Conservation (phyloP, 2,329 filamentous ascomycete species). For the Clonostachys sp. region DNA sequence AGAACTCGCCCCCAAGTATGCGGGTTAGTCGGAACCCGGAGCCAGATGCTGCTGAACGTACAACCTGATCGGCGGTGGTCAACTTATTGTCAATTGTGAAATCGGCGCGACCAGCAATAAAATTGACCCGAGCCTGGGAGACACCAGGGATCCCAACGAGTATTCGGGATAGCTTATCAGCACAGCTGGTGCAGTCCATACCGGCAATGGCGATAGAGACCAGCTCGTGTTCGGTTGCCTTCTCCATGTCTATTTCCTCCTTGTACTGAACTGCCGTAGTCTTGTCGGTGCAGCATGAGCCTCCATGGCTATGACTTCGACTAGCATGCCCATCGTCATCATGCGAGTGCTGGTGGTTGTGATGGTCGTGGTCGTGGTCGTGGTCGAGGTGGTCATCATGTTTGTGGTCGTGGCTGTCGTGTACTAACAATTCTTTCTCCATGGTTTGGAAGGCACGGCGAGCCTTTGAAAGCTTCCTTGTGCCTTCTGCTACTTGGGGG, state of each 20-base stretch:
- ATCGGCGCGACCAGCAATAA: conserved; percentile 28
- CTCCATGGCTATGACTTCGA: neutral
- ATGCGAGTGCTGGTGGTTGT: neutral
- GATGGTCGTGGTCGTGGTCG: neutral
- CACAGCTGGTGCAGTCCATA: conserved; percentile 30
- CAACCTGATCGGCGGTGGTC: conserved; percentile 15
- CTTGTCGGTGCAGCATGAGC: neutral
- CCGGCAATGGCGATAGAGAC: conserved; percentile 21
- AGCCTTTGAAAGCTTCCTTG: too few relatives aligned
- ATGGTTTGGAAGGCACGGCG: too few relatives aligned
- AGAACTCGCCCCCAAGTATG: conserved; percentile 12
- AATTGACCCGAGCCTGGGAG: conserved; percentile 25
- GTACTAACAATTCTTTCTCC: too few relatives aligned
- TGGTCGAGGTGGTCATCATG: neutral
- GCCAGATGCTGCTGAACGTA: conserved; percentile 8
- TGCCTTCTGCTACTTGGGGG: too few relatives aligned
- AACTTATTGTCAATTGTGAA: conserved; percentile 17
- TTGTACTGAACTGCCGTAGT: neutral
- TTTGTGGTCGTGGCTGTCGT: too few relatives aligned
- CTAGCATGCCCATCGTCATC: too few relatives aligned
- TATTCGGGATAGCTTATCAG: conserved; percentile 21
- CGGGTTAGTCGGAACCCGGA: conserved; percentile 14
- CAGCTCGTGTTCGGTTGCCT: conserved; percentile 13
- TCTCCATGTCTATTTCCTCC: conserved; percentile 14
- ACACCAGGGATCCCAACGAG: conserved; percentile 19